Evolutionary conservation across 164 flowering plant genomes (phyloP).

Genomic region (Buxus sempervirens): DNA sequence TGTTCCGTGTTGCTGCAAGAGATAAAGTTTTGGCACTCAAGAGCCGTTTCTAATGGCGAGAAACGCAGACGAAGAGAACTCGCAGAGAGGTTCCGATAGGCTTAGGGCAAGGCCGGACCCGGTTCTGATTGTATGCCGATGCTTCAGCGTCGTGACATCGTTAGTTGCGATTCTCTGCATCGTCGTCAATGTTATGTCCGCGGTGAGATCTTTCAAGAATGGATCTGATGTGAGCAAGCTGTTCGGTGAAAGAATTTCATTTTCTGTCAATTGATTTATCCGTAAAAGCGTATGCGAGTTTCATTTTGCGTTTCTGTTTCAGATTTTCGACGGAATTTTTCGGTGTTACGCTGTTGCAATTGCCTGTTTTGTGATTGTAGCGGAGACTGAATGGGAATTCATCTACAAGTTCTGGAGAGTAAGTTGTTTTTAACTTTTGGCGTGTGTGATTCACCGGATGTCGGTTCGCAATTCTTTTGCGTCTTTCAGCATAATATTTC

Average conservation of each 20-base stretch:
- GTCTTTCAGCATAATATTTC: no score
- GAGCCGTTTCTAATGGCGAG: conserved; percentile 13
- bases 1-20: neutral
- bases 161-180: conserved; percentile 65
- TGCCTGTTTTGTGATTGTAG: conserved; percentile 64
- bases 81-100: conserved; percentile 13
- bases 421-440: conserved; percentile 9
- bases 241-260: neutral
- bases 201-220: conserved; percentile 65
- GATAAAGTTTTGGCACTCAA: neutral
- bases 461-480: no score
- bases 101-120: conserved; percentile 45
- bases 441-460: no score
- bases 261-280: neutral
- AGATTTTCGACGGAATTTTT: conserved; percentile 93
- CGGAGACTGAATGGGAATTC: conserved; percentile 92
- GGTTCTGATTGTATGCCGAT: conserved; percentile 59
- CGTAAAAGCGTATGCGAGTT: neutral
- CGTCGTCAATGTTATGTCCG: conserved; percentile 67
- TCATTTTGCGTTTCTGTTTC: neutral
- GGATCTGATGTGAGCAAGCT: conserved; percentile 53
- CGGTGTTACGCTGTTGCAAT: conserved; percentile 83
- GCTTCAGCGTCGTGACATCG: conserved; percentile 68
- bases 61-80: conserved; percentile 9
- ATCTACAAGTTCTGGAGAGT: conserved; percentile 80